Evolutionary conservation across 2,329 filamentous ascomycete genomes (phyloP).

Genomic region (Xylaria sp.): DNA sequence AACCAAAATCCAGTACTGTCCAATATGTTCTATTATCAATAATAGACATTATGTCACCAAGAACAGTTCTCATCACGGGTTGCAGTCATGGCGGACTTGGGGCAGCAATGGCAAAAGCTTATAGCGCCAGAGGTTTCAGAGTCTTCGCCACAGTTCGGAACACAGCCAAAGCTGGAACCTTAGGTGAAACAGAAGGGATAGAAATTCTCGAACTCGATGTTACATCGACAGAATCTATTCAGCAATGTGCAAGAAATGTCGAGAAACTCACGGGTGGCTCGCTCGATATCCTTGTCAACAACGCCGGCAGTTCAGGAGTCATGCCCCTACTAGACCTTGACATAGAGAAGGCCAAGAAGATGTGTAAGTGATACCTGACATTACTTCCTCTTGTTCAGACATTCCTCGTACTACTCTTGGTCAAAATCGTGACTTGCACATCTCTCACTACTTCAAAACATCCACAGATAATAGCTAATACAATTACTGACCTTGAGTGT

Average conservation of each 20-base stretch:
- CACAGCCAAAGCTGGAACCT: slow-evolving; percentile 10
- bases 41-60: slow-evolving; percentile 3
- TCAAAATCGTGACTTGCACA: background rate
- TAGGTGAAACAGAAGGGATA: slow-evolving; percentile 8
- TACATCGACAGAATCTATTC: slow-evolving; percentile 25
- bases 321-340: slow-evolving; percentile 31
- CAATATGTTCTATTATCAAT: background rate
- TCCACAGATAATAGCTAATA: background rate
- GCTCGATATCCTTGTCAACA: slow-evolving; percentile 35
- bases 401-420: background rate
- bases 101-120: slow-evolving; percentile 17
- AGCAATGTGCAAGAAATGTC: background rate
- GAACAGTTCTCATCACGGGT: slow-evolving; percentile 22
- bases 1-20: background rate
- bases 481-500: background rate
- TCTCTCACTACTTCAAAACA: background rate
- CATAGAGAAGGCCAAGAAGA: slow-evolving; percentile 16
- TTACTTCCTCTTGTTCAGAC: background rate
- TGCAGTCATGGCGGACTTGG: slow-evolving; percentile 26
- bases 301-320: slow-evolving; percentile 17
- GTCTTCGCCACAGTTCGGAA: slow-evolving; percentile 32
- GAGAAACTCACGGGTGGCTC: slow-evolving; percentile 4
- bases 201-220: slow-evolving; percentile 35
- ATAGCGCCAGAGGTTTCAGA: slow-evolving; percentile 9
- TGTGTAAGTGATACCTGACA: background rate